Evolutionary conservation across 1,139 yeast genomes (phyloP).

Genomic region (Meyerozyma smithsonii): DNA sequence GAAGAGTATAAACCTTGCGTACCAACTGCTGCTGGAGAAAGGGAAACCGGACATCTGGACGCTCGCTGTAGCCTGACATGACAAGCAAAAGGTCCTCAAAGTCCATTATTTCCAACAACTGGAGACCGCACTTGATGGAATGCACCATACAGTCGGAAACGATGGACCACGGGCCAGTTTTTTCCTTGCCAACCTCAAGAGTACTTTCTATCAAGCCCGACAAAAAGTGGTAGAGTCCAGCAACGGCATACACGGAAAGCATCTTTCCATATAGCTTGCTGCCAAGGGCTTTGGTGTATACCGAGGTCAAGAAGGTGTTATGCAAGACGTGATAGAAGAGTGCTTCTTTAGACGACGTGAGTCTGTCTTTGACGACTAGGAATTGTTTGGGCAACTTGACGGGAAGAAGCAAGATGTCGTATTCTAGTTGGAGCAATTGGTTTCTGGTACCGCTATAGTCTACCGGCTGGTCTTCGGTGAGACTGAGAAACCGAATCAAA

Average conservation of each 20-base stretch:
- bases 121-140: background rate
- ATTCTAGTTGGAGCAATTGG: background rate
- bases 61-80: background rate
- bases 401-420: background rate
- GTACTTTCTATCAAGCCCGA: background rate
- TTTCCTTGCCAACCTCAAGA: background rate
- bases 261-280: background rate
- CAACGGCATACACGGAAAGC: background rate
- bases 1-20: background rate
- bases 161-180: background rate
- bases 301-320: background rate
- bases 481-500: background rate
- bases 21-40: background rate
- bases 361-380: conserved; percentile 1
- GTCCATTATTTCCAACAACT: background rate
- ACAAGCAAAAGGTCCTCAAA: background rate
- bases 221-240: conserved; percentile 1
- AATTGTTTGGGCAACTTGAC: conserved; percentile 1
- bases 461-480: background rate
- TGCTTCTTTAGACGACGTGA: background rate
- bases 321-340: background rate
- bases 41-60: background rate
- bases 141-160: background rate
- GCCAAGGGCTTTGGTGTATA: background rate
- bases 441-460: background rate